These are phyloP conservation scores for Tricholoma sp. DNA, from an alignment of 768 basidiomycete species.

Conservation along the genomic window DNA sequence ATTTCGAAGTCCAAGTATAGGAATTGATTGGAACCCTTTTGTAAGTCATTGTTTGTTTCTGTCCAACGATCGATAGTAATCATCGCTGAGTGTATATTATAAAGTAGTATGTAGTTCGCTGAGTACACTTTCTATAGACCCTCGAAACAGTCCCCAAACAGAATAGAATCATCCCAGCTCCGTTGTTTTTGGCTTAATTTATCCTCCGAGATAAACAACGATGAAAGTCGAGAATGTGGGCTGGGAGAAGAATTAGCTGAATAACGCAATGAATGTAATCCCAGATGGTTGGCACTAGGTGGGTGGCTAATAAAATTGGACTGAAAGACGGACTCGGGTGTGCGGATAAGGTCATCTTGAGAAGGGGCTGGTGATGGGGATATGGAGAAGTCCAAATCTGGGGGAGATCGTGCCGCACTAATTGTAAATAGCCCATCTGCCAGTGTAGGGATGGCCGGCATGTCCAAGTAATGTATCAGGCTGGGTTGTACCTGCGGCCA, in stretches of 20 bases:
- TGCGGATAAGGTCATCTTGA: neutral
- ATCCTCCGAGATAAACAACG: neutral
- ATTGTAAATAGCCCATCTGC: neutral
- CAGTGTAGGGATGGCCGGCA: neutral
- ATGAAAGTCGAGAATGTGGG: neutral
- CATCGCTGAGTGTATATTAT: neutral
- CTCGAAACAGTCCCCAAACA: neutral
- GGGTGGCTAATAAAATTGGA: neutral
- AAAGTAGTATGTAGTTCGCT: no score
- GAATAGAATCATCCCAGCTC: neutral
- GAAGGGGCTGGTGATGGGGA: conserved; percentile 4
- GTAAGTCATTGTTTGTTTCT: neutral
- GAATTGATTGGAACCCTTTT: neutral
- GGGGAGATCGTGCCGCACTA: neutral
- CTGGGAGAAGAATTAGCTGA: neutral
- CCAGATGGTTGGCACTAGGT: neutral
- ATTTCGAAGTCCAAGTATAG: neutral
- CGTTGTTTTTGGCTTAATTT: neutral
- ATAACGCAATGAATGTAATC: neutral
- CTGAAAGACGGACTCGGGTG: neutral
- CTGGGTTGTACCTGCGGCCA: neutral
- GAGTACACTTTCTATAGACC: no score
- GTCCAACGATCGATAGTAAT: neutral
- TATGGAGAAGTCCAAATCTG: neutral
- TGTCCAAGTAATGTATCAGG: neutral